These are phyloP conservation scores for Kwoniella botswanensis DNA, from an alignment of 768 basidiomycete species.

Conservation along the genomic window DNA sequence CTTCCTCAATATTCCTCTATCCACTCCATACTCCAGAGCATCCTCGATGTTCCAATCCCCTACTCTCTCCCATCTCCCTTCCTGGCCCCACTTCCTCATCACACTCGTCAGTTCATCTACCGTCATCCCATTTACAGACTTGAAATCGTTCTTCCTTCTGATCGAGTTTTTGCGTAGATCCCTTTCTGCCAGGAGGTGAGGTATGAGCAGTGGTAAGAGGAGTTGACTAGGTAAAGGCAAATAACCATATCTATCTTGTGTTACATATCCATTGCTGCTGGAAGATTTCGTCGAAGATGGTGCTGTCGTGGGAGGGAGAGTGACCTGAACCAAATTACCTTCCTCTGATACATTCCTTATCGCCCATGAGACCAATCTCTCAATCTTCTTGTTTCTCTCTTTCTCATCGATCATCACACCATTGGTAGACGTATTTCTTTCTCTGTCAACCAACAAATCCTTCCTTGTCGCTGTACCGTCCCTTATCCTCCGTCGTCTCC, in stretches of 20 bases:
- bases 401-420: conserved; percentile 2
- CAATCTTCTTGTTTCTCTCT: conserved; percentile 15
- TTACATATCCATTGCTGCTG: too few species aligned
- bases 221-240: conserved; percentile 40
- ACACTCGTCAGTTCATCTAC: conserved; percentile 28
- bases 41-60: conserved; percentile 43
- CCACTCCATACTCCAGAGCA: conserved; percentile 33
- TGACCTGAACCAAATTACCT: conserved; percentile 41
- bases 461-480: conserved; percentile 32
- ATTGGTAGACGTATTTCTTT: background rate
- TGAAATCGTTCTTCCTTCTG: conserved; percentile 27
- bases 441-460: conserved; percentile 29
- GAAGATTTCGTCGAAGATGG: too few species aligned
- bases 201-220: conserved; percentile 37
- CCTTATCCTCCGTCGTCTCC: conserved; percentile 34
- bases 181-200: conserved; percentile 30
- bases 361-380: conserved; percentile 33
- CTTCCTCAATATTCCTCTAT: conserved; percentile 24
- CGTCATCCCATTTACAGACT: conserved; percentile 38
- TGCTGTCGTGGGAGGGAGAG: too few species aligned
- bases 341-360: conserved; percentile 42
- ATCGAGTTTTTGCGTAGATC: conserved; percentile 16
- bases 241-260: conserved; percentile 27
- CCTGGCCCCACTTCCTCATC: conserved; percentile 39
- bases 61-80: conserved; percentile 52